A percentile compares a stretch with the other conserved stretches of the same genome.
phyloP scores from a whole-genome alignment of 768 basidiomycete species.

The Lactarius vividus region DNA sequence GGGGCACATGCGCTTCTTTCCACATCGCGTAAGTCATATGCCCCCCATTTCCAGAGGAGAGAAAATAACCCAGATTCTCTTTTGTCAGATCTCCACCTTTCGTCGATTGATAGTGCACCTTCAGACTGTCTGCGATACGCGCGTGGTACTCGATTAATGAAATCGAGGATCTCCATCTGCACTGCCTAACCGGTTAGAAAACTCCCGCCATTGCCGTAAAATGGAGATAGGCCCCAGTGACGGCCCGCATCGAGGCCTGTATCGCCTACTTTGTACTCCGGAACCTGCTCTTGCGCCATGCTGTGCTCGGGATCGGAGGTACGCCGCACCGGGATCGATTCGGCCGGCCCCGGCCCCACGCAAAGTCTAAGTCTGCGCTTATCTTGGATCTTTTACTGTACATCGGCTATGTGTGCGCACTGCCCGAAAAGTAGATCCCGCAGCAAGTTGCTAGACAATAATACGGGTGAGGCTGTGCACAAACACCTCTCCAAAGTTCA shows the following conservation, averaged over 20 bases:
- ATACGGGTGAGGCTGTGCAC: neutral
- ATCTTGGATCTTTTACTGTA: neutral
- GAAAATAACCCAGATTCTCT: neutral
- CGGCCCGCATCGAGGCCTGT: neutral
- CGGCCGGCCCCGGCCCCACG: neutral
- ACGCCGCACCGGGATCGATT: neutral
- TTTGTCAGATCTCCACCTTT: neutral
- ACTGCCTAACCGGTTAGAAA: neutral
- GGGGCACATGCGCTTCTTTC: neutral
- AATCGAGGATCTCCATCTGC: neutral
- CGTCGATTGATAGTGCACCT: neutral
- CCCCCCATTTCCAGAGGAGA: neutral
- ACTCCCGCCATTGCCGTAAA: neutral
- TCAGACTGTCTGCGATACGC: neutral
- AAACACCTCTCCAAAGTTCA: neutral
- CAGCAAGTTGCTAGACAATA: neutral
- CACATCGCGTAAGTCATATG: conserved; percentile 8
- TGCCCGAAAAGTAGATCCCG: neutral
- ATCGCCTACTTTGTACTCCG: conserved; percentile 1
- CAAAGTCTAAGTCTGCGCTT: neutral
- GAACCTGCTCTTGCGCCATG: neutral
- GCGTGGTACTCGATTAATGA: neutral
- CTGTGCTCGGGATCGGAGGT: neutral
- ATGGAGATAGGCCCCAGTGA: neutral
- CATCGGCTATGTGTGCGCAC: neutral